Base-by-base conservation (phyloP, 2,329 filamentous ascomycete genomes). In the Herpotrichia juniperi region DNA sequence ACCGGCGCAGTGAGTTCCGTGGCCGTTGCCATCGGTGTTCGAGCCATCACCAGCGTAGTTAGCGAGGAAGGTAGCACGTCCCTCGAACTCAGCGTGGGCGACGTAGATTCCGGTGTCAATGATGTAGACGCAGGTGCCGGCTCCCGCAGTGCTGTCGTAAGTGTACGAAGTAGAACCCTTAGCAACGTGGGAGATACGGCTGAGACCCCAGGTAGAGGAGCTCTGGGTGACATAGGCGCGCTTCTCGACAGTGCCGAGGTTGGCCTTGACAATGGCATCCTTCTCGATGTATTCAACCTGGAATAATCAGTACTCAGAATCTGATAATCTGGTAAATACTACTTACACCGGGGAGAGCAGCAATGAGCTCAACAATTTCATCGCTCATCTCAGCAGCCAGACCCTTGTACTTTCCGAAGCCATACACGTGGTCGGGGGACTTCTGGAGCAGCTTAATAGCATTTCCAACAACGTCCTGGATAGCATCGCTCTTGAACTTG, bases 31-130 rank as follows among this genome's bases (percentile, higher is more conserved):
- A 51, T 76, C 73, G 14, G 64, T 61, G 61, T 68, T 70, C 1
- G 39, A 42, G 40, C 68, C 66, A 51, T 73, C 71, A 37, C 70
- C 69, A 49, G 69, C 69, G 47, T 62, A 73, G 63, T 74, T 74
- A 56, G 68, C 66, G 16, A 74, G 59, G 62, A 69, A 73, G 30
- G 64, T 70, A 28, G 73, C 72, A 58, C 73, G 72, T 43, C 71
- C 69, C 53, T 72, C 72, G 22, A 76, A 75, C 30, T 76, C 72
- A 8, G 68, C 47, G 71, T 89, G 87, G 5, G 77, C 76, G 31
- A 74, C 73, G 48, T 74, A 74, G 66, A 89, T 83, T 59, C 87
- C 87, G 5, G 86, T 88, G 71, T 89, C 87, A 34, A 89, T 81
- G 21, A 89, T 74, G 67, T 84, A 89, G 24, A 79, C 81, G 19